phyloP scores from a whole-genome alignment of 73 alveolate genomes.

The Tetrahymena elliotti region DNA sequence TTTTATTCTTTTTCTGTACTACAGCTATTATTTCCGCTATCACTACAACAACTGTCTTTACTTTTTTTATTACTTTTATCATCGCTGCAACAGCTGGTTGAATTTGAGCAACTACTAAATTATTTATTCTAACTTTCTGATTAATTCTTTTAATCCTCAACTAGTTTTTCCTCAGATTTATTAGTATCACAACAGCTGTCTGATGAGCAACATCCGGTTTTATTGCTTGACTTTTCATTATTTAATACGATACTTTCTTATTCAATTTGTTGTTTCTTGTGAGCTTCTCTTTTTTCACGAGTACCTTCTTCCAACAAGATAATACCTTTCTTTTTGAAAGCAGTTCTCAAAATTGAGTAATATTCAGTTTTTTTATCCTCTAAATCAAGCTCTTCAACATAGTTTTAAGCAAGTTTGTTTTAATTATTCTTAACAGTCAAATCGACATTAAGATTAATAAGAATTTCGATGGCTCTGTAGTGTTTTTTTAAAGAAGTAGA shows the following conservation, averaged over 20 bases:
- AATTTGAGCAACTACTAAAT: not conserved
- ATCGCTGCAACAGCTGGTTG: not conserved
- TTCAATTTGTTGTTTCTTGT: not conserved
- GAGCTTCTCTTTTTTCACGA: not conserved
- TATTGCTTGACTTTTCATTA: not conserved
- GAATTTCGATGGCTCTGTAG: not conserved
- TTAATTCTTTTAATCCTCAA: not conserved
- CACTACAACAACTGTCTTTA: not conserved
- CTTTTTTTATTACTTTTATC: not conserved
- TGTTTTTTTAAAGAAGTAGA: not conserved
- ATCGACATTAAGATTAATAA: not conserved
- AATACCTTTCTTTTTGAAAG: not conserved
- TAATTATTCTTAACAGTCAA: not conserved
- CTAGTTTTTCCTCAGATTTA: not conserved
- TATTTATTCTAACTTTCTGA: not conserved
- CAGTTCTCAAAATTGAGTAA: not conserved
- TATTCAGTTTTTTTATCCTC: not conserved
- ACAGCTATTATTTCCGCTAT: not conserved
- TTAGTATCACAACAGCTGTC: not conserved
- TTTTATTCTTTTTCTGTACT: not conserved
- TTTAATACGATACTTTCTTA: not conserved
- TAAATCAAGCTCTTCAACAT: not conserved
- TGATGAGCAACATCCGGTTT: not conserved
- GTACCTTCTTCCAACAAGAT: not conserved
- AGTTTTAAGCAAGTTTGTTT: not conserved